Conservation (phyloP, 2,329 filamentous ascomycete genomes). For the Penicillium freii region DNA sequence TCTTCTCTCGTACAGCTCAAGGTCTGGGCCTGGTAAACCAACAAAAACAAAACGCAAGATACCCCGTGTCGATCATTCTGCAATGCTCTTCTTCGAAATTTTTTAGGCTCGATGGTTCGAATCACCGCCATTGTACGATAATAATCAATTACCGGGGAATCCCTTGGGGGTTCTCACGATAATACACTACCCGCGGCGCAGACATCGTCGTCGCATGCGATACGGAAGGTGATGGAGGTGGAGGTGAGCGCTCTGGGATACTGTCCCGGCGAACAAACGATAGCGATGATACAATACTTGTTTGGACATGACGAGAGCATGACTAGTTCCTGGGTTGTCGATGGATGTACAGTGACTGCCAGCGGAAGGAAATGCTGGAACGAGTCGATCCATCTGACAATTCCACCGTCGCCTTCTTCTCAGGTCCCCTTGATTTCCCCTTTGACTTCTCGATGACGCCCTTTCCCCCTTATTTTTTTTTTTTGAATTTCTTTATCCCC, state of each 20-base stretch:
- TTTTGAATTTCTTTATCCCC: conserved; percentile 32
- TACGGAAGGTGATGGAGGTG: conserved; percentile 24
- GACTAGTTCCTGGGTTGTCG: conserved; percentile 9
- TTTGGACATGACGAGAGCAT: conserved; percentile 24
- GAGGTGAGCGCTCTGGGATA: conserved; percentile 18
- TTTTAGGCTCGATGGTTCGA: conserved; percentile 34
- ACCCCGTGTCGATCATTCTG: conserved; percentile 37
- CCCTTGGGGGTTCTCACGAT: conserved; percentile 28
- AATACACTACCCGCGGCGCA: conserved; percentile 29
- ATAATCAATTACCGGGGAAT: conserved; percentile 39
- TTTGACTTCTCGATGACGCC: conserved; percentile 23
- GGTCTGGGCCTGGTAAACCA: conserved; percentile 74
- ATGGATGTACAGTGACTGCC: conserved; percentile 16
- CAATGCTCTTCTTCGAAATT: conserved; percentile 39
- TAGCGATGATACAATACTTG: conserved; percentile 27
- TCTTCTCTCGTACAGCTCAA: conserved; percentile 61
- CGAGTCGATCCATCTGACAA: conserved; percentile 5
- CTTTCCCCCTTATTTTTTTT: conserved; percentile 29
- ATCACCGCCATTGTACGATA: conserved; percentile 47
- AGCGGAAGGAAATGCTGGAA: conserved; percentile 3
- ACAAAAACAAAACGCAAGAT: conserved; percentile 32
- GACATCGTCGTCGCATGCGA: conserved; percentile 24
- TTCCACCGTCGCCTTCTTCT: conserved; percentile 8
- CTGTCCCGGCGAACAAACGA: conserved; percentile 25
- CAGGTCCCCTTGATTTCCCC: conserved; percentile 14